phyloP scores from a whole-genome alignment of 257 asterid genomes.

The Prunella vulgaris region DNA sequence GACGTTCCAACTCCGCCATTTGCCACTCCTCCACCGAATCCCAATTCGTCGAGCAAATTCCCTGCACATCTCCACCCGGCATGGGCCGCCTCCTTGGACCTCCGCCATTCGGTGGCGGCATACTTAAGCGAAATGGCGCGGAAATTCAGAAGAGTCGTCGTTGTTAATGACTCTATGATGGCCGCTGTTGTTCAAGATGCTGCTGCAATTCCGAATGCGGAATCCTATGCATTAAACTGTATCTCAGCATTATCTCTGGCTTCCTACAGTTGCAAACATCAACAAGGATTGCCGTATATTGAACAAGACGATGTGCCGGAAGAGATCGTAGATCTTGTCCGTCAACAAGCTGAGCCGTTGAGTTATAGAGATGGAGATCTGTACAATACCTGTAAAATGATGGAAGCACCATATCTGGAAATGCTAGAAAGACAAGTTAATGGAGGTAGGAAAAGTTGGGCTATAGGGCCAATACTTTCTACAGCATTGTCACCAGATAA shows the following conservation, averaged over 20 bases:
- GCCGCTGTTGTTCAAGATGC: slow-evolving; percentile 35
- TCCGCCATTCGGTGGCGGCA: slow-evolving; percentile 21
- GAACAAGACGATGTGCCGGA: slow-evolving; percentile 5
- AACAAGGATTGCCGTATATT: slow-evolving; percentile 7
- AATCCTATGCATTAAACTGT: slow-evolving; percentile 30
- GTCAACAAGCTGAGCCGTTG: slow-evolving; percentile 14
- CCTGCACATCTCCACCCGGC: slow-evolving; percentile 31
- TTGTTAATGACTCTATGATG: slow-evolving; percentile 34
- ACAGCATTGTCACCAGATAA: not conserved
- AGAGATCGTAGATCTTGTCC: not conserved
- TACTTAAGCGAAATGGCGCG: slow-evolving; percentile 5
- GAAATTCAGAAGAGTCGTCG: slow-evolving; percentile 22
- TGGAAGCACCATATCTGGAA: slow-evolving; percentile 33
- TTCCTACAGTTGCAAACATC: not conserved
- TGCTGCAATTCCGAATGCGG: slow-evolving; percentile 25
- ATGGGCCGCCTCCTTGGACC: slow-evolving; percentile 19
- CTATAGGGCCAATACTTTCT: slow-evolving; percentile 39
- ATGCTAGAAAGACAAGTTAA: slow-evolving; percentile 9
- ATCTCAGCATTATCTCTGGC: slow-evolving; percentile 21
- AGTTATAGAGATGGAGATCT: slow-evolving; percentile 24
- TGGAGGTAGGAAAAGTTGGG: slow-evolving; percentile 32
- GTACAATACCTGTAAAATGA: slow-evolving; percentile 26
- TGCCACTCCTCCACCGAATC: slow-evolving; percentile 30
- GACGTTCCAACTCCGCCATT: slow-evolving; percentile 25
- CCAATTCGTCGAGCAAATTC: slow-evolving; percentile 25